Evolutionary conservation across 2,329 filamentous ascomycete species (phyloP).

Genomic region (Penicillium paneum): DNA sequence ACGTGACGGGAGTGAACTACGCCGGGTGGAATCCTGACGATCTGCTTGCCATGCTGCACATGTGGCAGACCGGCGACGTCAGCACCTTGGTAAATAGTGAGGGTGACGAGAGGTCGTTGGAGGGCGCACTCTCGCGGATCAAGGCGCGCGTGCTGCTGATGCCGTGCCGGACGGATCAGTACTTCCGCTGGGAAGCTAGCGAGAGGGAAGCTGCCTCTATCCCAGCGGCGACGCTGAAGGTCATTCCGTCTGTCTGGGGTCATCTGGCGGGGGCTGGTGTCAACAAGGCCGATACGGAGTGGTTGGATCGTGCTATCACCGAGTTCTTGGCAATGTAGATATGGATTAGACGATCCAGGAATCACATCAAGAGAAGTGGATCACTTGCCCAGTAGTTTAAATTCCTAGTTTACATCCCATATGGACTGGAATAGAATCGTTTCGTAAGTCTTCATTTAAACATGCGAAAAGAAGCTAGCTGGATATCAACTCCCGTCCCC

Average conservation of each 20-base stretch:
- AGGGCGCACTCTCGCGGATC: not conserved
- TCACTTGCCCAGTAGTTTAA: too few relatives aligned
- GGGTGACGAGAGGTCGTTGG: too few relatives aligned
- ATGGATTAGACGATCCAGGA: constrained; percentile 22
- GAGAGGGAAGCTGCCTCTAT: constrained; percentile 17
- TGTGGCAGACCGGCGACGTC: constrained; percentile 48
- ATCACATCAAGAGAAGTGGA: too few relatives aligned
- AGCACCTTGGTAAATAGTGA: too few relatives aligned
- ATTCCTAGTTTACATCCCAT: too few relatives aligned
- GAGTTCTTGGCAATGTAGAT: not conserved
- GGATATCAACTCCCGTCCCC: not conserved
- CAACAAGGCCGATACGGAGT: too few relatives aligned
- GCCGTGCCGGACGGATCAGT: constrained; percentile 39
- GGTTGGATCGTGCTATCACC: too few relatives aligned
- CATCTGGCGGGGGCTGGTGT: constrained; percentile 17
- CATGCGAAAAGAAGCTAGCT: too few relatives aligned
- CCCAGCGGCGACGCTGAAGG: constrained; percentile 13
- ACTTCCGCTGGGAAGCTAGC: constrained; percentile 33
- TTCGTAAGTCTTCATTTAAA: too few relatives aligned
- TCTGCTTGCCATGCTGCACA: constrained; percentile 41
- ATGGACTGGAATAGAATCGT: too few relatives aligned
- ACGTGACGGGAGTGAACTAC: constrained; percentile 32
- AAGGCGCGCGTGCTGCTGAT: constrained; percentile 33
- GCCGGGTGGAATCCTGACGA: constrained; percentile 46
- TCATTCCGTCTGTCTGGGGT: constrained; percentile 34